Evolutionary conservation across 495 filamentous ascomycete species (phyloP), one percentile per base, ranked within the genome.

Genomic region (Elasticomyces elasticus): DNA sequence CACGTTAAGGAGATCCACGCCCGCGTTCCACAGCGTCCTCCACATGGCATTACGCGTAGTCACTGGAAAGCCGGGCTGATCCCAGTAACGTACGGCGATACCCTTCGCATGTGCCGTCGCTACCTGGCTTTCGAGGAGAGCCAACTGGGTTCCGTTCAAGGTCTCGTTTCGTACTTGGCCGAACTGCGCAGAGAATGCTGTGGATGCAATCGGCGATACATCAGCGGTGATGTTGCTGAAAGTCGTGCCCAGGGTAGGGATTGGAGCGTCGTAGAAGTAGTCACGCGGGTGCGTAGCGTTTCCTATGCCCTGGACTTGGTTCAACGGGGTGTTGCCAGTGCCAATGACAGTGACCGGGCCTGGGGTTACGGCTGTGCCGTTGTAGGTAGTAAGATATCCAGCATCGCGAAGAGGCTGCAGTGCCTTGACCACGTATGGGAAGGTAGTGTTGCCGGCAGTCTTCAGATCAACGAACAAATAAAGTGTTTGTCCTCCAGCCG

Each of bases 261-360:
- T 71, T 13, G 75, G 78, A 0, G 73, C 80, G 56, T 85, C 82
- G 62, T 73, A 84, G 70, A 84, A 85, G 51, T 78, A 78, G 64
- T 81, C 76, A 11, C 81, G 71, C 19, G 74, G 63, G 20, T 41
- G 19, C 12, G 45, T 23, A 5, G 65, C 48, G 24, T 38, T 37
- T 11, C 48, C 31, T 28, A 76, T 65, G 23, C 73, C 67, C 27
- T 72, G 70, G 10, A 85, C 71, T 62, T 74, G 67, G 7, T 58
- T 62, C 25, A 69, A 55, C 0, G 68, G 68, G 1, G 67, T 66
- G 48, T 67, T 67, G 44, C 69, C 69, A 2, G 68, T 71, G 37
- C 68, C 68, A 37, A 72, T 66, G 30, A 69, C 58, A 19, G 68
- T 72, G 0, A 72, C 63, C 7, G 64, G 54, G 5, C 67, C 59